Percentiles rank a stretch among this genome's conserved stretches.
phyloP scores from a whole-genome alignment of 2,329 filamentous ascomycete genomes.

The Ilyonectria robusta region DNA sequence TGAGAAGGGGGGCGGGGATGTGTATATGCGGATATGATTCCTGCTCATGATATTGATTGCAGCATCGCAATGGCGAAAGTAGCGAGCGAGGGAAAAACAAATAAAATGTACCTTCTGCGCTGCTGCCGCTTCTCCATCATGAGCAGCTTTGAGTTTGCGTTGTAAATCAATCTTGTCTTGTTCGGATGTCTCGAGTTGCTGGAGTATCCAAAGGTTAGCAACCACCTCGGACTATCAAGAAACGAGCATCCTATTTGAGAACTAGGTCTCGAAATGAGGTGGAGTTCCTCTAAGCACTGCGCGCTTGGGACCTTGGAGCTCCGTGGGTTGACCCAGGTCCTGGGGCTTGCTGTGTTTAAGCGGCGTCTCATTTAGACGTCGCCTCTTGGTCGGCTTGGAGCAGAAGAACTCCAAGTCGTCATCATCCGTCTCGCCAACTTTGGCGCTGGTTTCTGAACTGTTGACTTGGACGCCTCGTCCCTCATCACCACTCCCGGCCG shows the following conservation, averaged over 20 bases:
- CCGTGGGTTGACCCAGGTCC: no score
- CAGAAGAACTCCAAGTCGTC: neutral
- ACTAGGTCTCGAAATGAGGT: neutral
- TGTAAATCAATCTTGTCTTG: constrained; percentile 70
- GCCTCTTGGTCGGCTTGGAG: neutral
- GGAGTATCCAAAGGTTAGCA: constrained; percentile 35
- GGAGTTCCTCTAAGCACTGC: neutral
- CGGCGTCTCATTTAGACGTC: neutral
- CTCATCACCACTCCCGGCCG: constrained; percentile 12
- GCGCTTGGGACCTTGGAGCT: neutral
- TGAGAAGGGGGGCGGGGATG: neutral
- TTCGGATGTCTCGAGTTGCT: constrained; percentile 73
- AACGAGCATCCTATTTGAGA: constrained; percentile 2
- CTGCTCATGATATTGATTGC: neutral
- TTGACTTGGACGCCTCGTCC: neutral
- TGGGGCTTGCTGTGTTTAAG: neutral
- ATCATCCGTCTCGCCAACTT: neutral
- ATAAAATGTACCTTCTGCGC: constrained; percentile 66
- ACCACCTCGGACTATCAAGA: neutral
- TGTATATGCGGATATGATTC: neutral
- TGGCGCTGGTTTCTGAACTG: neutral
- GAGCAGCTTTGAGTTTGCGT: constrained; percentile 66
- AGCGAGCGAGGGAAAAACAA: neutral
- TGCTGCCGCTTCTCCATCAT: constrained; percentile 63
- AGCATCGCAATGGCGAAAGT: neutral